phyloP scores from a whole-genome alignment of 495 filamentous ascomycete genomes.

The Neurospora sp. region DNA sequence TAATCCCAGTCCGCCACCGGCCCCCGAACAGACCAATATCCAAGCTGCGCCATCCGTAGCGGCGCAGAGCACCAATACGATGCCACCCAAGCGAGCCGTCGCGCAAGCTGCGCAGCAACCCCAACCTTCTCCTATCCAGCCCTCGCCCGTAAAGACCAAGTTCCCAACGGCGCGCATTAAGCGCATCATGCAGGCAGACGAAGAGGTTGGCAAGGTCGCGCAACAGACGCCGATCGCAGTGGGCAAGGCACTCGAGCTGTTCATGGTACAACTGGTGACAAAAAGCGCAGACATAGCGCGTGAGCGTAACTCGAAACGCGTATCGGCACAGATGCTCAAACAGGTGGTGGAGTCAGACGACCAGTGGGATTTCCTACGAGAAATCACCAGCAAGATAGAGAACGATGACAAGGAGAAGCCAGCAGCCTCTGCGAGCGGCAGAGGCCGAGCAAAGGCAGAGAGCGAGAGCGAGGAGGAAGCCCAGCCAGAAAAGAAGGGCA shows the following conservation, averaged over 20 bases:
- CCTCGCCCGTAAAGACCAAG: constrained; percentile 78
- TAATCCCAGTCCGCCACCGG: background rate
- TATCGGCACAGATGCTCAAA: constrained; percentile 85
- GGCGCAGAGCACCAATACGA: constrained; percentile 10
- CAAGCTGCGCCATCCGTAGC: background rate
- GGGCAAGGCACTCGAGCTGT: constrained; percentile 90
- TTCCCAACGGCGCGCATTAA: constrained; percentile 98
- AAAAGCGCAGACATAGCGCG: constrained; percentile 77
- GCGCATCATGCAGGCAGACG: constrained; percentile 98
- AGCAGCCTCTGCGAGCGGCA: constrained; percentile 10
- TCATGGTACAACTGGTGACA: constrained; percentile 88
- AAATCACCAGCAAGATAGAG: constrained; percentile 82
- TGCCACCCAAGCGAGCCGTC: constrained; percentile 35
- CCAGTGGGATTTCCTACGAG: constrained; percentile 82
- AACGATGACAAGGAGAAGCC: constrained; percentile 44
- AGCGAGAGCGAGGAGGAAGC: constrained; percentile 36
- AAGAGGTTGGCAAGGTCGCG: constrained; percentile 97
- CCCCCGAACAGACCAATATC: background rate
- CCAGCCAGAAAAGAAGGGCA: constrained; percentile 32
- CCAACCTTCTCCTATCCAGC: constrained; percentile 28
- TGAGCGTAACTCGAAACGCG: constrained; percentile 73
- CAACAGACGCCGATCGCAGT: constrained; percentile 94
- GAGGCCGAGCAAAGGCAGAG: constrained; percentile 22
- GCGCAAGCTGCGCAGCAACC: constrained; percentile 5
- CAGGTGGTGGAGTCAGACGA: constrained; percentile 75